Percentiles rank a stretch among this genome's conserved stretches.
Conservation (phyloP, 140 eudicot species). For the Oenanthe javanica region DNA sequence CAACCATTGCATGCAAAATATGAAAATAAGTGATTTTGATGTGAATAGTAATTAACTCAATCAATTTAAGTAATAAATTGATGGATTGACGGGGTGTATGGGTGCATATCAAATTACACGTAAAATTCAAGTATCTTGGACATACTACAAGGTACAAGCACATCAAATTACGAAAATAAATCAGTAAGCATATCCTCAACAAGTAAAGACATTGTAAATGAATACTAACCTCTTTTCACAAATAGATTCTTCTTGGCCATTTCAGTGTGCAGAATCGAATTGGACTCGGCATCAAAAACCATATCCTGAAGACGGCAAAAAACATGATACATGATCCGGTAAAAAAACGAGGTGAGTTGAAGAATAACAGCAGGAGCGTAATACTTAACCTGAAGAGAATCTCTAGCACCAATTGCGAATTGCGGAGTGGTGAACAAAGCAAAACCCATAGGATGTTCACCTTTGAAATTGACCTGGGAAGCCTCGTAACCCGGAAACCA, state of each 20-base stretch:
- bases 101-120: too few relatives aligned
- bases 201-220: background rate
- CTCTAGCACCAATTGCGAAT: constrained; percentile 77
- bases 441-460: constrained; percentile 83
- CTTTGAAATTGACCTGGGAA: constrained; percentile 88
- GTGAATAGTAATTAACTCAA: too few relatives aligned
- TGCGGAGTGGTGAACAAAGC: constrained; percentile 74
- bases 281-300: constrained; percentile 85
- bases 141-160: background rate
- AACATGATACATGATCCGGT: background rate
- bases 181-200: too few relatives aligned
- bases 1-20: too few relatives aligned
- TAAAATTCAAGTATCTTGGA: too few relatives aligned
- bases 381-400: constrained; percentile 66
- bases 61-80: too few relatives aligned
- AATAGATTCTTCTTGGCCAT: constrained; percentile 96
- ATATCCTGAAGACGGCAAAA: constrained; percentile 36
- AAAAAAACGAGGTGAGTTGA: background rate
- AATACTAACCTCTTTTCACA: constrained; percentile 68
- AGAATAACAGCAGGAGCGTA: background rate
- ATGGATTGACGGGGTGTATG: too few relatives aligned
- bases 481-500: constrained; percentile 98
- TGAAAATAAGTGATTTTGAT: too few relatives aligned
- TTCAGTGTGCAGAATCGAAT: constrained; percentile 76
- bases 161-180: background rate